Evolutionary conservation across 225 moss, liverwort and hornwort species (phyloP), one percentile per base, ranked within the genome.

Genomic region (Neckera pumila): DNA sequence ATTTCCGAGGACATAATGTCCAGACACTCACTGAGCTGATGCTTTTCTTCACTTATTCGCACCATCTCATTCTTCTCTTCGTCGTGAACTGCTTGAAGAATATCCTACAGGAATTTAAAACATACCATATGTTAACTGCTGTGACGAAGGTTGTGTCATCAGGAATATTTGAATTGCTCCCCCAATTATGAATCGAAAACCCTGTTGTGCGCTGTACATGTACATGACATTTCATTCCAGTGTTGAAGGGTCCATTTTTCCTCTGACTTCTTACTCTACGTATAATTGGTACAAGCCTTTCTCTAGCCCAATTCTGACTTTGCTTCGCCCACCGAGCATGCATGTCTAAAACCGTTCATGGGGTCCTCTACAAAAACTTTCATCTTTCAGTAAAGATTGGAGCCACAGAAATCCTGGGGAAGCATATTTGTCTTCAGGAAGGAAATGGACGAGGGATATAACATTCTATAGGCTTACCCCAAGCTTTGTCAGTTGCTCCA

Each of bases 1-100:
- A 96, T 92, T 81, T 95, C 95, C n/a, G 93, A 91, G 71, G 97
- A 95, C 96, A 97, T 93, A 9, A 90, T 90, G 43, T 95, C 96
- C 73, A 97, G 79, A 65, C 95, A 90, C 82, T 95, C 95, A 85
- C 92, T 94, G 43, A 97, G 93, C 79, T 93, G 95, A 56, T 95
- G 95, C 88, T 95, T 97, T 82, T 96, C 95, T 28, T 95, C 91
- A 84, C 90, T 90, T 74, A 95, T 86, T 59, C 73, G 73, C 30
- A 17, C 74, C 86, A 90, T 88, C 88, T 88, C 89, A 9, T 81
- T 49, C 71, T 59, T 82, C 79, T 88, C 88, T 27, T 86, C 26
- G 38, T 66, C 54, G 63, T 87, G 77, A 70, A 87, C 71, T 54
- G 76, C 77, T 85, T 89, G 82, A 51, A 89, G 87, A 85, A 85